Conservation (phyloP, 371 early-diverging fungal species). For the Parasitella parasitica region DNA sequence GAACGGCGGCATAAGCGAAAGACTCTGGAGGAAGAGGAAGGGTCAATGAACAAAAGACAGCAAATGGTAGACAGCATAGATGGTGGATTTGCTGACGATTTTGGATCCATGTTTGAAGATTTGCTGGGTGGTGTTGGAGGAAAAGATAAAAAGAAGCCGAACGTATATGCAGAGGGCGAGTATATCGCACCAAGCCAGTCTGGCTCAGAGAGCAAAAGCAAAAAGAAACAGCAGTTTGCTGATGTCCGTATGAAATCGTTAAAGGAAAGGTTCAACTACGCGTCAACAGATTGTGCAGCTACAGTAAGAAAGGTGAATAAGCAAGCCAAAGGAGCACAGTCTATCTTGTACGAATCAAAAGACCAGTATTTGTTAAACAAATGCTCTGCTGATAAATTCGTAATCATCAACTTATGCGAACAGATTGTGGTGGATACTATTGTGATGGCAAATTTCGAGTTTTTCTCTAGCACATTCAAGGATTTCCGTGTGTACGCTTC, state of each 20-base stretch:
- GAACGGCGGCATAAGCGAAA: slow-evolving; percentile 20
- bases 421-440: slow-evolving; percentile 90
- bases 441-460: slow-evolving; percentile 93
- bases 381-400: slow-evolving; percentile 79
- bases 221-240: slow-evolving; percentile 21
- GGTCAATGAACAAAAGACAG: slow-evolving; percentile 11
- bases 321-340: slow-evolving; percentile 77
- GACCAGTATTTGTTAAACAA: slow-evolving; percentile 93
- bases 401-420: slow-evolving; percentile 92
- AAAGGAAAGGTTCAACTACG: slow-evolving; percentile 90
- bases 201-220: neutral
- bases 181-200: slow-evolving; percentile 32
- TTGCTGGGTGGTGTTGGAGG: slow-evolving; percentile 7
- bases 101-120: slow-evolving; percentile 49
- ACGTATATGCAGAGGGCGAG: slow-evolving; percentile 33
- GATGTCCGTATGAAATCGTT: slow-evolving; percentile 46
- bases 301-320: slow-evolving; percentile 81
- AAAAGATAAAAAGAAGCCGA: slow-evolving; percentile 21
- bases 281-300: slow-evolving; percentile 93
- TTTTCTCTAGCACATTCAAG: slow-evolving; percentile 92
- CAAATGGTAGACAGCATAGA: slow-evolving; percentile 50
- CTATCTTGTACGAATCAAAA: slow-evolving; percentile 86
- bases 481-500: slow-evolving; percentile 80
- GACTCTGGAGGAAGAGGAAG: neutral
- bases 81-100: slow-evolving; percentile 48